Evolutionary conservation across 805 yeast genomes (phyloP), one percentile per base, ranked within the genome.

Genomic region (Metschnikowia cerradonensis): DNA sequence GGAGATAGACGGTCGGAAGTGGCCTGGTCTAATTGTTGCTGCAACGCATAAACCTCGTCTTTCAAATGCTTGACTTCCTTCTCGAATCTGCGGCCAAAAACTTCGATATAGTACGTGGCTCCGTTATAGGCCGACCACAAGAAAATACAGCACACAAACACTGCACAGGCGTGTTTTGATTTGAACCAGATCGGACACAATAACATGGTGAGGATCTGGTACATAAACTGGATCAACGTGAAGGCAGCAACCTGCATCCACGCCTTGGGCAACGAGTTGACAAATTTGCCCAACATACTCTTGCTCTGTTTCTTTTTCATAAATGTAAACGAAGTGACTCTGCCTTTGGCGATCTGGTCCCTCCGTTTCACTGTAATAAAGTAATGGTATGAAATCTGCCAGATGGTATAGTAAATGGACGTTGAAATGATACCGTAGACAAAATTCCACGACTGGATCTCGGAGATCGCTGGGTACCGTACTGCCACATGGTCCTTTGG

Each of bases 311-410:
- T 75, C 64, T 82, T 81, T 52, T 95, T 82, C 60, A 92, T 75
- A 73, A 84, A 88, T 52, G 88, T 90, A 67, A 92, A 92, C 13
- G 96, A 87, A 0, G 97, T 92, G 20, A 84, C 87, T 55, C 86
- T 79, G 0, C 98, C 98, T 3, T 86, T 82, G 63, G 83, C 83
- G 57, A 92, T 92, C 71, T 90, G 83, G 47, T 86, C 88, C 34
- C 88, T 84, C 48, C 83, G 76, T 48, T 81, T 81, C 52, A 91
- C 80, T 1, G 97, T 91, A 61, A 92, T 92, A 68, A 92, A 92
- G 67, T 89, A 90, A 67, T 91, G 97, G 67, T 92, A 92, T 10
- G 83, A 67, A 0, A 84, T 79, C 71, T 94, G 99, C 99, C 99
- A 92, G 8, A 87, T 68, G 55, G 91, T 78, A 65, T 92, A 92